Evolutionary conservation across 305 asterid species (phyloP), one percentile per base, ranked within the genome.

Genomic region (Vinca major): DNA sequence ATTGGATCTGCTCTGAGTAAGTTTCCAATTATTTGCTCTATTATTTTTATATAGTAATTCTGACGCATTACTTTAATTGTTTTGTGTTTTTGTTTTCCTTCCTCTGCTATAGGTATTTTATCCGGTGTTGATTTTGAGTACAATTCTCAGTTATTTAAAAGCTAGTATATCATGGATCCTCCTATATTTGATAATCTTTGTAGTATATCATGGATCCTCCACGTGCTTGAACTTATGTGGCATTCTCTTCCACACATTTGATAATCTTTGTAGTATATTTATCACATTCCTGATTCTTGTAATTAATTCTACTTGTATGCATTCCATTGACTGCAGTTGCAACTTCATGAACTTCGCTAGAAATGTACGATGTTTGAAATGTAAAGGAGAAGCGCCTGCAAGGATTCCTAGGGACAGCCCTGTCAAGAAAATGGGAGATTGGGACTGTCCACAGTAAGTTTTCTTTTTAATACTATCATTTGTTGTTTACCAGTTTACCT

Each of bases 361-460:
- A 75, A 88, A 92, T 76, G 26, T 60, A 20, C 70, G 57, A 63
- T 92, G 98, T 79, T 79, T 76, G 71, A 74, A 80, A 77, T 92
- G 98, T 78, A 66, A 78, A 65, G 69, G 73, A 37, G 78, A 75
- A 33, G 86, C 84, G 62, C 89, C 87, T 40, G 63, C 66, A 41
- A 77, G 56, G 69, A 69, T 65, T 63, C 40, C 69, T 57, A 63
- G 4, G 63, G 73, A 51, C 62, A 73, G 47, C 56, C 47, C 63
- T 52, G 88, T 75, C 77, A 81, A 70, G 90, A 92, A 85, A 80
- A 81, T 58, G 61, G 98, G 98, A 62, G 96, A 92, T 71, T 92
- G 98, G 98, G 80, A 82, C 72, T 92, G 98, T 79, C 79, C 82
- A 58, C 69, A 75, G 97, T 89, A 88, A 78, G 95, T 79, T 72